Evolutionary conservation across 495 filamentous ascomycete species (phyloP).

Genomic region (Penicillium tannophilum): DNA sequence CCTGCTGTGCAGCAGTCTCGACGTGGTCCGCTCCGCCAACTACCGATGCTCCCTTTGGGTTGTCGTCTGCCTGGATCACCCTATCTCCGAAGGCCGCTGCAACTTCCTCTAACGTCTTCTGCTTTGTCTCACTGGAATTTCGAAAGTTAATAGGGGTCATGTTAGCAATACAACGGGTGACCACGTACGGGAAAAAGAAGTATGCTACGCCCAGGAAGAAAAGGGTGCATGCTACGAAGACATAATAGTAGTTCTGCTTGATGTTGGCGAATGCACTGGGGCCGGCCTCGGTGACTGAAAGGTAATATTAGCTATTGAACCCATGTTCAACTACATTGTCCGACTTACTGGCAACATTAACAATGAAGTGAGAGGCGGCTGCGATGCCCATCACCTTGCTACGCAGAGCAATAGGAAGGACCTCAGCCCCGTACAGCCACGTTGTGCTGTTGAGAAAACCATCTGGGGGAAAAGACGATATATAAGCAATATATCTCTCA

Average conservation of each 20-base stretch:
- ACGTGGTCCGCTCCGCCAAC: constrained; percentile 31
- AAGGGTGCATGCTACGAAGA: constrained; percentile 54
- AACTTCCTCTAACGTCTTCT: constrained; percentile 61
- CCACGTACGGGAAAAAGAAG: constrained; percentile 55
- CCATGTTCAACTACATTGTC: background rate
- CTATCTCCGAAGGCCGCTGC: constrained; percentile 59
- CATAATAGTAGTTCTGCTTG: constrained; percentile 62
- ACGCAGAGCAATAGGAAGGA: constrained; percentile 56
- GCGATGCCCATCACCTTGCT: constrained; percentile 63
- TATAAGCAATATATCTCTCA: constrained; percentile 8
- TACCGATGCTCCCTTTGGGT: constrained; percentile 17
- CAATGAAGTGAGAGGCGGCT: constrained; percentile 58
- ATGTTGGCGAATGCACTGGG: constrained; percentile 62
- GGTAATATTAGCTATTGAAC: background rate
- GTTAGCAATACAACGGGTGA: background rate
- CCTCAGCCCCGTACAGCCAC: constrained; percentile 63
- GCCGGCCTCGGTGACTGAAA: constrained; percentile 57
- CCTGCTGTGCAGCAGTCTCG: constrained; percentile 17
- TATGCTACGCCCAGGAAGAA: constrained; percentile 56
- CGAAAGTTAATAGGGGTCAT: background rate
- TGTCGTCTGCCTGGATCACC: constrained; percentile 47
- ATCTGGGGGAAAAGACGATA: constrained; percentile 31
- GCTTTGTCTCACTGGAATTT: constrained; percentile 48
- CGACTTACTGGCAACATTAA: constrained; percentile 55
- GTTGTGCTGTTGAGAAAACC: constrained; percentile 62